phyloP scores from a whole-genome alignment of 2,329 filamentous ascomycete species.

The Biscogniauxia sp. region DNA sequence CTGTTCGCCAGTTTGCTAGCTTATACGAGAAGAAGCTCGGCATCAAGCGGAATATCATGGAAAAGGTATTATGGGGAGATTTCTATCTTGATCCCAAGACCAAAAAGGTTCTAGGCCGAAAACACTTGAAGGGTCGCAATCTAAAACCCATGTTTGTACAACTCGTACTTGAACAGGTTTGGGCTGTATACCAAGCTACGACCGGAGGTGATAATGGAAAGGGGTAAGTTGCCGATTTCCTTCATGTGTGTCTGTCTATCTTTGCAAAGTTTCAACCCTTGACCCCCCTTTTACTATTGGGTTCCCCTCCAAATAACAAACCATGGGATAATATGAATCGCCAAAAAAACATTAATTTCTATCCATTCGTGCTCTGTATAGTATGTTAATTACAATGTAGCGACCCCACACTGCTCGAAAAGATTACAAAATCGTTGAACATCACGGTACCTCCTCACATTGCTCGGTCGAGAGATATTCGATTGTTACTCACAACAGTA shows the following conservation, averaged over 20 bases:
- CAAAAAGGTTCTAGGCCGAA: constrained; percentile 84
- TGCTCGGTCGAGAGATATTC: constrained; percentile 77
- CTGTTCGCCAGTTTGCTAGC: constrained; percentile 86
- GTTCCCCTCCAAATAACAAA: too few species aligned
- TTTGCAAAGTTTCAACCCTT: neutral
- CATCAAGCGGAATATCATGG: constrained; percentile 81
- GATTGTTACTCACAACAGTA: constrained; percentile 78
- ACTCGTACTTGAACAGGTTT: constrained; percentile 90
- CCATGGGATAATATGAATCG: too few species aligned
- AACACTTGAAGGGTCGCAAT: constrained; percentile 87
- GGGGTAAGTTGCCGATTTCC: constrained; percentile 54
- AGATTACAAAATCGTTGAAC: constrained; percentile 88
- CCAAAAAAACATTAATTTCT: too few species aligned
- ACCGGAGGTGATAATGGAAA: constrained; percentile 78
- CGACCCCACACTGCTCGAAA: constrained; percentile 79
- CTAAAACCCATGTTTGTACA: constrained; percentile 98
- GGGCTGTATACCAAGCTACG: constrained; percentile 92
- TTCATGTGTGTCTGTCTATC: neutral
- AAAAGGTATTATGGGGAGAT: constrained; percentile 95
- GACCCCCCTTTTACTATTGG: too few species aligned
- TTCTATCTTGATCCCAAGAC: constrained; percentile 97
- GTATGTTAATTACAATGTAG: constrained; percentile 38
- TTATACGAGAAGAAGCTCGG: constrained; percentile 97
- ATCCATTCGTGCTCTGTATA: neutral
- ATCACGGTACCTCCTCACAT: constrained; percentile 84